Percentiles rank a stretch among this genome's conserved stretches.
phyloP scores from a whole-genome alignment of 306 rosid genomes.

The Gastrolobium villosum region DNA sequence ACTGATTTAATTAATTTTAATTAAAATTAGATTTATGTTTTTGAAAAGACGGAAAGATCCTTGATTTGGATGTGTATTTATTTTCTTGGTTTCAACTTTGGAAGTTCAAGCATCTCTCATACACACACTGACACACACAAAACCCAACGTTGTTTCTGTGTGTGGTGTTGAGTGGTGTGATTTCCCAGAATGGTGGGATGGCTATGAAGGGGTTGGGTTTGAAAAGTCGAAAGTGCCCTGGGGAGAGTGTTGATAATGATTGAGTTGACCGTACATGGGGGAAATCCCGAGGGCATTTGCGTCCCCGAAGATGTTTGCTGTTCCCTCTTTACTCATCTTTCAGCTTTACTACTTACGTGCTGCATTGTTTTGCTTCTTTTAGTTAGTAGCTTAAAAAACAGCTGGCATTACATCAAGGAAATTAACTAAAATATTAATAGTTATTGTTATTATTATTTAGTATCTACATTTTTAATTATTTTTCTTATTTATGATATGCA shows the following conservation, averaged over 20 bases:
- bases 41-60: constrained; percentile 37
- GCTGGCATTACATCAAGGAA: constrained; percentile 36
- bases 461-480: background rate
- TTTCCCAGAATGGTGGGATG: constrained; percentile 42
- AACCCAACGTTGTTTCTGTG: background rate
- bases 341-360: constrained; percentile 66
- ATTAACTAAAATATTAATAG: background rate
- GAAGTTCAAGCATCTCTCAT: no score
- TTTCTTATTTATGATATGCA: constrained; percentile 36
- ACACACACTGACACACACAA: background rate
- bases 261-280: constrained; percentile 69
- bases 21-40: background rate
- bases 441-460: background rate
- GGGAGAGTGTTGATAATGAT: constrained; percentile 60
- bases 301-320: constrained; percentile 64
- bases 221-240: constrained; percentile 61
- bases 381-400: constrained; percentile 43
- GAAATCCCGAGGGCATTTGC: constrained; percentile 88
- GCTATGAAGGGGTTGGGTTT: background rate
- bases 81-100: no score
- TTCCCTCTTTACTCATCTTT: constrained; percentile 44
- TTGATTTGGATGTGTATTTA: background rate
- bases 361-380: constrained; percentile 51
- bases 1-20: background rate
- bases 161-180: background rate